Base-by-base conservation (phyloP, 371 early-diverging fungal genomes). In the Apophysomyces variabilis region DNA sequence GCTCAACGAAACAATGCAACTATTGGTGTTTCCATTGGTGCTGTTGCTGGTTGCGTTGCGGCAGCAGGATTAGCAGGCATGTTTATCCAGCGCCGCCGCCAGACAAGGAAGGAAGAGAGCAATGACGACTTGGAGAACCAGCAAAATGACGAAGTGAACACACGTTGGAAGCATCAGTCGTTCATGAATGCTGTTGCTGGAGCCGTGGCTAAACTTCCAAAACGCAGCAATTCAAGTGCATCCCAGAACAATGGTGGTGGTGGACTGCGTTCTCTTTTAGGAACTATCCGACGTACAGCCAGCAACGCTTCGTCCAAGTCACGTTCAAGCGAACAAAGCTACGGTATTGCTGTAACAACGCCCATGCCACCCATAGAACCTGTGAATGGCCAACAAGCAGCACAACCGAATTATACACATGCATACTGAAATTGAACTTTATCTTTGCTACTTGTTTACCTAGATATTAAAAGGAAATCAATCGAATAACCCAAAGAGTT, bases 31-130 rank as follows among this genome's bases (percentile, higher is more conserved):
- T 72, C 71, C 18, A 58, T 78, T 38, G 78, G 75, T 43, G 78
- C 73, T 11, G 69, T 68, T 18, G 71, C 67, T 41, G 78, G 78
- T 26, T 74, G 75, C 62, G 59, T 75, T 39, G 78, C 78, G 11
- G 78, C 78, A n/a, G 78, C 68, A 37, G 78, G 78, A 35, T 47
- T 78, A n/a, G 78, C 75, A 1, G 78, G 78, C 12, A 74, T 78
- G 75, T 73, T 78, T 43, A 70, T 78, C 32, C 73, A 72, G 21
- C 63, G 62, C 4, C 72, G 69, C 36, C 68, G 69, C 8, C 71
- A 77, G 66, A 65, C 58, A 8, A 44, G 43, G 5, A 47, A 70
- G 9, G 69, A 71, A 14, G 69, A 71, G 58, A 62, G 71, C 13
- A 18, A 61, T 13, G 75, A 71, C 26, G 68, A 60, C 8, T 36